Percentiles rank a stretch among this genome's conserved stretches.
Evolutionary conservation across 208 protist genomes (phyloP).

Genomic region (Blastocrithidia nonstop): DNA sequence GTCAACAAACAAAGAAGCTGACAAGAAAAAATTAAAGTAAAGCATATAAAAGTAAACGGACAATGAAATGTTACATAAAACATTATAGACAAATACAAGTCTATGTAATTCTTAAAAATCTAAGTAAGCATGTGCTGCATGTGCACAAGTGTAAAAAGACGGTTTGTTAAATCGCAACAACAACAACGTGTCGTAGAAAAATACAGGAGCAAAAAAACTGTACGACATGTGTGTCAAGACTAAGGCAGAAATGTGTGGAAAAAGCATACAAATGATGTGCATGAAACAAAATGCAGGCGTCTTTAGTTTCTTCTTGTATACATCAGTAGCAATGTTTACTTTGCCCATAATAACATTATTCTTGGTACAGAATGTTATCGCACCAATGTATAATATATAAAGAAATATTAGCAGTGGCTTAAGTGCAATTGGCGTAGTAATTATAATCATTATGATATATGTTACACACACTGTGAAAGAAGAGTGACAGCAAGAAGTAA

Average conservation of each 20-base stretch:
- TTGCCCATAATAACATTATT: slow-evolving; percentile 44
- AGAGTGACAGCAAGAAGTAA: slow-evolving; percentile 7
- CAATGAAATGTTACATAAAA: too few relatives aligned
- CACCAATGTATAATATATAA: slow-evolving; percentile 22
- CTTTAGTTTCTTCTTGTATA: slow-evolving; percentile 23
- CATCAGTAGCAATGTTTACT: slow-evolving; percentile 47
- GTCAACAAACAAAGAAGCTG: too few relatives aligned
- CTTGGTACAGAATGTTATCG: slow-evolving; percentile 37
- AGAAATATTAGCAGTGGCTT: slow-evolving; percentile 42
- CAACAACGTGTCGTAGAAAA: slow-evolving; percentile 30
- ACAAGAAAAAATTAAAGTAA: too few relatives aligned
- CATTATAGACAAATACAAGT: too few relatives aligned
- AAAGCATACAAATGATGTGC: slow-evolving; percentile 15
- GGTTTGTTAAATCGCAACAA: slow-evolving; percentile 16
- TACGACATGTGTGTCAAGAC: too few relatives aligned
- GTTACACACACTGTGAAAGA: slow-evolving; percentile 46
- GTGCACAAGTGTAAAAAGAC: slow-evolving; percentile 21
- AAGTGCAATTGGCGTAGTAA: slow-evolving; percentile 20
- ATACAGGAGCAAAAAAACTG: too few relatives aligned
- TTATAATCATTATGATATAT: slow-evolving; percentile 38
- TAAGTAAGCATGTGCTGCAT: slow-evolving; percentile 20
- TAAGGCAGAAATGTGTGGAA: slow-evolving; percentile 29
- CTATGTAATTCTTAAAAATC: too few relatives aligned
- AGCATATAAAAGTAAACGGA: too few relatives aligned
- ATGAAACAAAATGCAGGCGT: slow-evolving; percentile 23